phyloP scores from a whole-genome alignment of 2,329 filamentous ascomycete species.

The Kalaharituber pfeilii region DNA sequence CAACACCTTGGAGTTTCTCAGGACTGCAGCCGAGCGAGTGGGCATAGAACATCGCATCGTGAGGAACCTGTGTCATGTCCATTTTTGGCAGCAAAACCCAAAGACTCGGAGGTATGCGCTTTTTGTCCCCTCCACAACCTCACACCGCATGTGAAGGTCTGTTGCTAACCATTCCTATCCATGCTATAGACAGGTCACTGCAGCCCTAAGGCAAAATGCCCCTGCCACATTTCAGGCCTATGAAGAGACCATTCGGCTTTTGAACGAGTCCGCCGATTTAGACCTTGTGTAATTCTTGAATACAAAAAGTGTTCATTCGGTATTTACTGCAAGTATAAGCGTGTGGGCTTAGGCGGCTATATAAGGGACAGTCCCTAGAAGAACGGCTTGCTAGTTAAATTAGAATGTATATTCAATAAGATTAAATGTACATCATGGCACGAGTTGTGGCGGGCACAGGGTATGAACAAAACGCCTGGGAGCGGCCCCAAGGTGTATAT shows the following conservation, averaged over 20 bases:
- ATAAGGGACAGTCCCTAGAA: background rate
- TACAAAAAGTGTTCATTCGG: slow-evolving; percentile 5
- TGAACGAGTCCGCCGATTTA: slow-evolving; percentile 13
- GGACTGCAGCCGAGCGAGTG: slow-evolving; percentile 42
- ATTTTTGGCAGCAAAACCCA: slow-evolving; percentile 28
- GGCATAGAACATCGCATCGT: slow-evolving; percentile 57
- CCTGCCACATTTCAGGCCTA: slow-evolving; percentile 3
- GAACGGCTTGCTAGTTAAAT: background rate
- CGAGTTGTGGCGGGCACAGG: background rate
- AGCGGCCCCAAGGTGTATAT: slow-evolving; percentile 1
- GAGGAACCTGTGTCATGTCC: slow-evolving; percentile 46
- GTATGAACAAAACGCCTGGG: background rate
- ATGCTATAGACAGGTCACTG: background rate
- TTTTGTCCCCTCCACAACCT: background rate
- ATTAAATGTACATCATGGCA: slow-evolving; percentile 5
- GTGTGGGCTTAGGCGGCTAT: no score
- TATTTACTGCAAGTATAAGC: background rate
- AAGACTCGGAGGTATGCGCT: slow-evolving; percentile 10
- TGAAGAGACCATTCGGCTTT: slow-evolving; percentile 12
- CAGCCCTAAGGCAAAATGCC: background rate
- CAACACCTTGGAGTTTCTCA: slow-evolving; percentile 53
- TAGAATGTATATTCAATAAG: slow-evolving; percentile 3
- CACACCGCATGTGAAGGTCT: background rate
- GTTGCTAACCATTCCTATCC: no score
- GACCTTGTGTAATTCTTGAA: slow-evolving; percentile 8